Base-by-base conservation (phyloP, 2,329 filamentous ascomycete genomes). In the Aaosphaeria pasadenensis region DNA sequence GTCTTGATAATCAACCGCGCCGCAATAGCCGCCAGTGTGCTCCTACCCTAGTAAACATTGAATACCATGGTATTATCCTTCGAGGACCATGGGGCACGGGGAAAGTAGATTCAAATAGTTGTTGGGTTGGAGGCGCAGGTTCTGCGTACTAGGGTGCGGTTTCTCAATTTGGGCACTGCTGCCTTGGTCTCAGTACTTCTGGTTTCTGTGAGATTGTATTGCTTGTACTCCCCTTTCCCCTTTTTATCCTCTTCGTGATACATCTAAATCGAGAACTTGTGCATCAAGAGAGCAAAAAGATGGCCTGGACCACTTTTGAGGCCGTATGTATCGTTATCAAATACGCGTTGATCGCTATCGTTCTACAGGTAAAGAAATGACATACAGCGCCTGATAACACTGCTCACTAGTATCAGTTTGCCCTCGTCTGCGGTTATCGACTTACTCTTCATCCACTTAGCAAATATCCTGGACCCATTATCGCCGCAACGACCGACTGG, bases 381-480 rank as follows among this genome's bases (percentile, higher is more conserved):
- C 33, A 9, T 9, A 36, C 7, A 9, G n/a, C 33, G 7, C 33
- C 9, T 3, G n/a, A 9, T 36, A 9, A n/a, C n/a, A 9, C 33
- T 36, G n/a, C 33, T 36, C 7, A 36, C n/a, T n/a, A 9, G 9
- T 36, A 36, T 24, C 33, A 40, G 39, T 40, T 9, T 4, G 7
- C 24, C 17, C 11, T 40, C 9, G 39, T 40, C 9, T 40, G 24
- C 39, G 24, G 39, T 40, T 56, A 54, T 45, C 49, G 52, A 11
- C 42, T 51, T 11, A 43, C 52, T 31, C 28, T 51, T 38, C 52
- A 54, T 32, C 49, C 54, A 7, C 41, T 53, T 4, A 41, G 44
- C n/a, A 32, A 4, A 11, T 66, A 66, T 43, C 68, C 69, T 0
- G 67, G 69, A 3, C 67, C 70, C 4, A 55, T 67, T 5, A 46